phyloP scores from a whole-genome alignment of 352 stramenopile species.

The Thraustochytrium sp. region DNA sequence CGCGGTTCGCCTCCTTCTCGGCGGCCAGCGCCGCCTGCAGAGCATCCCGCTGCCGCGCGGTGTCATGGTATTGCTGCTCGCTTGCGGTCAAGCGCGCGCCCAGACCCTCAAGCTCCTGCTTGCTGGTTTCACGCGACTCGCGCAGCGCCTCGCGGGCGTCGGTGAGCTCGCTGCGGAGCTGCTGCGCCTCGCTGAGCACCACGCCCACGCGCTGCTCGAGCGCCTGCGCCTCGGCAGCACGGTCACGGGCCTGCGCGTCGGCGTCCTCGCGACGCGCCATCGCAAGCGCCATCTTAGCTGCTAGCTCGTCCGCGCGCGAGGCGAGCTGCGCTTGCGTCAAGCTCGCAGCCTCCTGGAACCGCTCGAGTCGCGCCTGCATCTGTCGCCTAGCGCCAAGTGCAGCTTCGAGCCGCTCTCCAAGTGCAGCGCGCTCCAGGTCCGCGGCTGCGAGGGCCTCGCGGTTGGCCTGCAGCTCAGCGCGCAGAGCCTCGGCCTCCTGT shows the following conservation, averaged over 20 bases:
- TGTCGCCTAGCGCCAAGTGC: neutral
- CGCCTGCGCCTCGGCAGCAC: neutral
- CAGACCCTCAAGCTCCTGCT: neutral
- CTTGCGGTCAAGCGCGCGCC: neutral
- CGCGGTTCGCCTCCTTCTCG: neutral
- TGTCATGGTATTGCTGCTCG: neutral
- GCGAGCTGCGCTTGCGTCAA: constrained; percentile 25
- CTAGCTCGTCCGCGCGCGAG: neutral
- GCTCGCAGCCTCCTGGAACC: neutral
- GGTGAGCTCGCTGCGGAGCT: neutral
- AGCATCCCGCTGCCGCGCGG: neutral
- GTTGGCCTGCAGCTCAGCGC: neutral
- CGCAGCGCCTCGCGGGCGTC: neutral
- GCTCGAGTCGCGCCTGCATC: neutral
- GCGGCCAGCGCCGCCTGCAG: neutral
- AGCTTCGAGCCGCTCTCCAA: neutral
- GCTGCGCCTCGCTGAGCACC: neutral
- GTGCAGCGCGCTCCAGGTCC: neutral
- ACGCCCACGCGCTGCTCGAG: constrained; percentile 12
- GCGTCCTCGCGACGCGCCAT: neutral
- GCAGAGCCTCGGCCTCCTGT: neutral
- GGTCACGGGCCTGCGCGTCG: neutral
- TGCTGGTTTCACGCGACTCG: neutral
- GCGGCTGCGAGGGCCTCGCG: neutral
- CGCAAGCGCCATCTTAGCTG: neutral